These are phyloP conservation scores for Aspergillus asperescens DNA, from an alignment of 495 filamentous ascomycete genomes.

Conservation along the genomic window DNA sequence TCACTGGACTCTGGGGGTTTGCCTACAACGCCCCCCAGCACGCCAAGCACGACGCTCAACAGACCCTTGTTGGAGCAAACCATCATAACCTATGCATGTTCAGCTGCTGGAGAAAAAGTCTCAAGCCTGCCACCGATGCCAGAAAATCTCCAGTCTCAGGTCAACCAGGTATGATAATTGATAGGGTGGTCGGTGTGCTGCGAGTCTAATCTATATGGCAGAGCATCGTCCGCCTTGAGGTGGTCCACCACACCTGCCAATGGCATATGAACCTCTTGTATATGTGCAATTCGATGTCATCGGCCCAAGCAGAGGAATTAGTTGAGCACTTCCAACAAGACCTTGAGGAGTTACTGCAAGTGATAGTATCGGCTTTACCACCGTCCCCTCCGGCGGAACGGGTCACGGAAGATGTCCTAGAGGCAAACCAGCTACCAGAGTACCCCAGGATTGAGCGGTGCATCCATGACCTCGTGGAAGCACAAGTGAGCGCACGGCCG, in stretches of 20 bases:
- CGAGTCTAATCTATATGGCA: not conserved
- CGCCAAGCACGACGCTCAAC: not conserved
- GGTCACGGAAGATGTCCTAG: not conserved
- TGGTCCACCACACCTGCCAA: not conserved
- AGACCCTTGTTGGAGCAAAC: not conserved
- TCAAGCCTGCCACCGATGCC: not conserved
- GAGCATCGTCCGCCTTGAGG: not conserved
- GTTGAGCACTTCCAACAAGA: not conserved
- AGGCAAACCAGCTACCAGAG: not conserved
- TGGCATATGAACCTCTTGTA: not conserved
- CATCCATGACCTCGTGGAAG: constrained; percentile 8
- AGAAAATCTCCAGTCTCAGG: not conserved
- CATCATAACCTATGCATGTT: not conserved
- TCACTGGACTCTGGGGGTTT: not conserved
- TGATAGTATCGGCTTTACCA: not conserved
- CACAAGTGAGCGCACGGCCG: not conserved
- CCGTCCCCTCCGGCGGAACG: not conserved
- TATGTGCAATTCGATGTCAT: not conserved
- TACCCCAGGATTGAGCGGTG: constrained; percentile 6
- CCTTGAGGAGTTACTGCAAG: not conserved
- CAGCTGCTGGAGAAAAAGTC: not conserved
- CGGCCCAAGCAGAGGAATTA: not conserved
- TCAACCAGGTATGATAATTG: not conserved
- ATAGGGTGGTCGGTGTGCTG: no score
- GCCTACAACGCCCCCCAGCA: not conserved